phyloP scores from a whole-genome alignment of 768 basidiomycete genomes.

The Tulasnella sp. region DNA sequence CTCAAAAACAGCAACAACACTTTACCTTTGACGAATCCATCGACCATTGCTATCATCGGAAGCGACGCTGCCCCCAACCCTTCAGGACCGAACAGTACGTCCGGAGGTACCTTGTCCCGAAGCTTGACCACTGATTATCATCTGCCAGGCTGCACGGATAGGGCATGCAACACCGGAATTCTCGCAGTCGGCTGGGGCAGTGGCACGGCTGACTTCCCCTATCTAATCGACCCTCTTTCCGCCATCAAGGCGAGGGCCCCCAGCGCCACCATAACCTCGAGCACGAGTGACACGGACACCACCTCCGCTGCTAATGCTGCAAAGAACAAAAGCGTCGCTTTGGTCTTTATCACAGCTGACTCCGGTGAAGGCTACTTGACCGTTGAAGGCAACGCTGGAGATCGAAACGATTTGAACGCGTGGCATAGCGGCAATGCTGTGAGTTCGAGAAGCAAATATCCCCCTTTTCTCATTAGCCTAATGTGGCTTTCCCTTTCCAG shows the following conservation, averaged over 20 bases:
- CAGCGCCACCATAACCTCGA: constrained; percentile 38
- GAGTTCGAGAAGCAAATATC: constrained; percentile 25
- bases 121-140: background rate
- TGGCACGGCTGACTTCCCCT: constrained; percentile 44
- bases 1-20: constrained; percentile 48
- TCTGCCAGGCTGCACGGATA: constrained; percentile 35
- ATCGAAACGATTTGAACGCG: constrained; percentile 33
- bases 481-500: background rate
- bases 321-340: constrained; percentile 39
- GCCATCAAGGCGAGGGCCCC: constrained; percentile 41
- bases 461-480: background rate
- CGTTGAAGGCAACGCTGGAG: constrained; percentile 30
- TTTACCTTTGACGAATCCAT: constrained; percentile 42
- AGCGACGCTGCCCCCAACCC: constrained; percentile 48
- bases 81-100: constrained; percentile 48
- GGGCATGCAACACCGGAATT: constrained; percentile 50
- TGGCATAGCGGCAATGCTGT: constrained; percentile 33
- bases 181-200: constrained; percentile 52
- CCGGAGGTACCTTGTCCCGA: background rate
- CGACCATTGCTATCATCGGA: constrained; percentile 48
- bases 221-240: constrained; percentile 29
- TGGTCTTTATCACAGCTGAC: constrained; percentile 45
- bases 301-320: constrained; percentile 40
- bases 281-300: constrained; percentile 45
- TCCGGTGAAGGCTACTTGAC: constrained; percentile 20